Conservation (phyloP, 2,329 filamentous ascomycete species). For the Rosellinia necatrix region DNA sequence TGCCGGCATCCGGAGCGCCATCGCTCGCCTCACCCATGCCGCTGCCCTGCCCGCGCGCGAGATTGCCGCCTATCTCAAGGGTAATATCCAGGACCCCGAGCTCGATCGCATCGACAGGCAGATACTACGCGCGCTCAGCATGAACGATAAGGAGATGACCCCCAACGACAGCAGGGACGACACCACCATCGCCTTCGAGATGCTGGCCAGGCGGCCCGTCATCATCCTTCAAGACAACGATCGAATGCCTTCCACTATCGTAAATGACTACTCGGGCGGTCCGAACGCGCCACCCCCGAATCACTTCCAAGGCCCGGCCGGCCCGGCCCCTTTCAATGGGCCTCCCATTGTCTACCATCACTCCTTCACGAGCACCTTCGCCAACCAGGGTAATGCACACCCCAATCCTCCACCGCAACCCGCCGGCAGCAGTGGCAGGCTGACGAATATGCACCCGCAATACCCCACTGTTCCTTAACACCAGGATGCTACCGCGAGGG, state of each 20-base stretch:
- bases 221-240: constrained; percentile 33
- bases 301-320: background rate
- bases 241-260: background rate
- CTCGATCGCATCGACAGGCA: constrained; percentile 37
- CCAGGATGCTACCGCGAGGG: background rate
- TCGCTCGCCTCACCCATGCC: constrained; percentile 33
- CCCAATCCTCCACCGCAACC: background rate
- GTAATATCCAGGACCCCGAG: constrained; percentile 32
- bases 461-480: constrained; percentile 10
- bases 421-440: background rate
- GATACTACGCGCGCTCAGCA: constrained; percentile 37
- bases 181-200: constrained; percentile 31
- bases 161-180: constrained; percentile 25
- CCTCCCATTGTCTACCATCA: constrained; percentile 12
- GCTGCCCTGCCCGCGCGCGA: constrained; percentile 36
- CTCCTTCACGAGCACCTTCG: constrained; percentile 12
- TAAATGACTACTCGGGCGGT: background rate
- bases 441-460: constrained; percentile 8
- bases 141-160: constrained; percentile 34
- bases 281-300: constrained; percentile 6
- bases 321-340: background rate
- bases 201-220: constrained; percentile 34
- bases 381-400: too few species aligned
- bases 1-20: constrained; percentile 35
- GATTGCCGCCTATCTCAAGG: constrained; percentile 37